Base-by-base conservation (phyloP, 202 grass and related monocot species). In the Setaria viridis region DNA sequence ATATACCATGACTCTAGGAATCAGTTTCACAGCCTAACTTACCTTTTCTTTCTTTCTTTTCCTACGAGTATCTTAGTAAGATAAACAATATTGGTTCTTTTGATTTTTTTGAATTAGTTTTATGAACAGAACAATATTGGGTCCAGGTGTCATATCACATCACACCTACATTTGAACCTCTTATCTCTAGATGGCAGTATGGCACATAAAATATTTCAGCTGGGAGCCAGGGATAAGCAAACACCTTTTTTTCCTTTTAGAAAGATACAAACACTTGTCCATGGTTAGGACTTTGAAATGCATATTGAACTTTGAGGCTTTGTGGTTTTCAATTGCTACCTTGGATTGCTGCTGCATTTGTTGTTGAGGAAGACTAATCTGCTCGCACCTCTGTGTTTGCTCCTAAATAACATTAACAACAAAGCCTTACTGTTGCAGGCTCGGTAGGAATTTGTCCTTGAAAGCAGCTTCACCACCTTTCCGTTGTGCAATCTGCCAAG, bases 401-500 rank as follows among this genome's bases (percentile, higher is more conserved):
- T 90, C 13, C 68, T 56, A 29, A 11, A 14, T 48, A 3, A 2
- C 74, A 90, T 58, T 77, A 71, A 85, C 43, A 82, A 72, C 3
- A 9, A 55, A 34, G 0, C 19, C 43, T 78, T 59, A n/a, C 37
- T 80, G 51, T 30, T 91, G 55, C 88, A 97, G 95, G 85, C 67
- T 97, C 69, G 89, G 89, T 84, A 89, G 88, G 86, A 93, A 93
- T 76, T 71, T 91, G 66, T 91, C 88, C 67, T 84, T 91, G 50
- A 94, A 94, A 89, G 90, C 84, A 86, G 62, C 79, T 25, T 90
- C 72, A 2, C 84, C 87, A 6, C 62, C 95, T 56, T 93, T 89
- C 74, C 90, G 88, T 0, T 97, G 95, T 62, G 95, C 90, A 65
- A 97, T 97, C 43, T 97, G 95, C 88, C 92, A 97, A 93, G 81